Evolutionary conservation across 2,329 filamentous ascomycete species (phyloP).

Genomic region (Byssothecium circinans): DNA sequence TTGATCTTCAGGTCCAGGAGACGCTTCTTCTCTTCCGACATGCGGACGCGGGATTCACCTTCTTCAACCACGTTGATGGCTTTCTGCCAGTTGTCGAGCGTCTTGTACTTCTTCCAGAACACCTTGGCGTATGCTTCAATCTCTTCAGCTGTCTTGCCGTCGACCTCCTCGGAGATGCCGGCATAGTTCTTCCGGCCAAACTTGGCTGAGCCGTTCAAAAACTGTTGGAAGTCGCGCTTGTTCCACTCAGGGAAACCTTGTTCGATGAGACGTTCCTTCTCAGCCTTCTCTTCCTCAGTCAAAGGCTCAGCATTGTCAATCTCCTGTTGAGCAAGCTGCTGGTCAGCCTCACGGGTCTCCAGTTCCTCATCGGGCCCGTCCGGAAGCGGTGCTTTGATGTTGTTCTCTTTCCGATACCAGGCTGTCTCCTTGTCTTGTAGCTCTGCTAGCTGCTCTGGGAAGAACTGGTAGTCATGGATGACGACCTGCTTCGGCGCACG

Average conservation of each 20-base stretch:
- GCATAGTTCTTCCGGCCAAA: constrained; percentile 86
- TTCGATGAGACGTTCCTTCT: constrained; percentile 79
- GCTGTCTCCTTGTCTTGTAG: constrained; percentile 96
- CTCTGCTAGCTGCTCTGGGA: constrained; percentile 78
- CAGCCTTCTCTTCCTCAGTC: constrained; percentile 84
- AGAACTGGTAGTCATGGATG: constrained; percentile 97
- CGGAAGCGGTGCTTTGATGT: constrained; percentile 86
- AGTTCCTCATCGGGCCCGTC: constrained; percentile 88
- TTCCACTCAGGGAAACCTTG: constrained; percentile 96
- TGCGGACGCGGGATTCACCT: constrained; percentile 85
- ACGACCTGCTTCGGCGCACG: constrained; percentile 88
- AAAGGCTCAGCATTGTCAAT: constrained; percentile 90
- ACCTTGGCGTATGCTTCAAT: constrained; percentile 90
- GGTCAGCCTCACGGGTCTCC: constrained; percentile 82
- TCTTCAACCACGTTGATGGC: constrained; percentile 87
- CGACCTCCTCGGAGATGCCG: constrained; percentile 83
- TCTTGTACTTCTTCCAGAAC: constrained; percentile 93
- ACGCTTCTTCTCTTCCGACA: constrained; percentile 89
- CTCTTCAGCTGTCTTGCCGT: constrained; percentile 83
- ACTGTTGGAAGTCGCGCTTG: constrained; percentile 95
- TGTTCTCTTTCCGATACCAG: constrained; percentile 92
- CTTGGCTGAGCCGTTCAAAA: constrained; percentile 91
- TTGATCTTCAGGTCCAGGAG: constrained; percentile 93
- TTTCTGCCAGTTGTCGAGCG: constrained; percentile 87
- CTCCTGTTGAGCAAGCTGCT: constrained; percentile 82